phyloP scores from a whole-genome alignment of 2,329 filamentous ascomycete genomes.

The Trichoderma guizhouense region DNA sequence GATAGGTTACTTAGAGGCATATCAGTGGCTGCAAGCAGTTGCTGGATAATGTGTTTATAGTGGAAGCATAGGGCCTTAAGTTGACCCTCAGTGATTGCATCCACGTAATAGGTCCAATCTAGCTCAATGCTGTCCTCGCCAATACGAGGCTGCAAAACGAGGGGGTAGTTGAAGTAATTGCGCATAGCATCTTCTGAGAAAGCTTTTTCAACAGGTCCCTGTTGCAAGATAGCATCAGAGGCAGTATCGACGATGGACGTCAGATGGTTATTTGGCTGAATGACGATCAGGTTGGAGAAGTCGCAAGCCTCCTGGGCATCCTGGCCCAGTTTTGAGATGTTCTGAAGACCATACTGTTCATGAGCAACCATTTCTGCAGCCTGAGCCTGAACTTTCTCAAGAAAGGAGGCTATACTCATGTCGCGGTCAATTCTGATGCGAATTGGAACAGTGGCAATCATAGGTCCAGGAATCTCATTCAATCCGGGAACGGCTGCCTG shows the following conservation, averaged over 20 bases:
- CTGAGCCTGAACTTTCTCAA: constrained; percentile 3
- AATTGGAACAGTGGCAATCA: constrained; percentile 18
- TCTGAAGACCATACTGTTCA: constrained; percentile 16
- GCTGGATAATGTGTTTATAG: constrained; percentile 18
- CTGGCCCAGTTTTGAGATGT: constrained; percentile 6
- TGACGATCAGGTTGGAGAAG: constrained; percentile 15
- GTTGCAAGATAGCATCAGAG: constrained; percentile 12
- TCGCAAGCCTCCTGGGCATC: constrained; percentile 12
- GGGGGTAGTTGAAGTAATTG: constrained; percentile 22
- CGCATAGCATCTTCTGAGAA: constrained; percentile 17
- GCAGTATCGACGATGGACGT: not conserved
- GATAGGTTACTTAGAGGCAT: constrained; percentile 1
- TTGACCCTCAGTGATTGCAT: constrained; percentile 9
- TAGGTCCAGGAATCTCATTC: constrained; percentile 6
- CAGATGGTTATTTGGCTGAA: constrained; percentile 13
- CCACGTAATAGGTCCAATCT: constrained; percentile 17
- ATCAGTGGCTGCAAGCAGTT: constrained; percentile 15
- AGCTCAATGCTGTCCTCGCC: constrained; percentile 15
- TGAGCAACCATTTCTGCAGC: constrained; percentile 14
- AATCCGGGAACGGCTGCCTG: constrained; percentile 11
- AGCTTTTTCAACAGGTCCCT: constrained; percentile 5
- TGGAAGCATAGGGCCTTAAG: constrained; percentile 19
- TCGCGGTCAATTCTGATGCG: constrained; percentile 12
- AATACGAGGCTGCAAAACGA: constrained; percentile 19
- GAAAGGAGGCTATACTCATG: not conserved